These are phyloP conservation scores for Elsinoe fawcettii DNA, from an alignment of 2,329 filamentous ascomycete species.

Conservation along the genomic window DNA sequence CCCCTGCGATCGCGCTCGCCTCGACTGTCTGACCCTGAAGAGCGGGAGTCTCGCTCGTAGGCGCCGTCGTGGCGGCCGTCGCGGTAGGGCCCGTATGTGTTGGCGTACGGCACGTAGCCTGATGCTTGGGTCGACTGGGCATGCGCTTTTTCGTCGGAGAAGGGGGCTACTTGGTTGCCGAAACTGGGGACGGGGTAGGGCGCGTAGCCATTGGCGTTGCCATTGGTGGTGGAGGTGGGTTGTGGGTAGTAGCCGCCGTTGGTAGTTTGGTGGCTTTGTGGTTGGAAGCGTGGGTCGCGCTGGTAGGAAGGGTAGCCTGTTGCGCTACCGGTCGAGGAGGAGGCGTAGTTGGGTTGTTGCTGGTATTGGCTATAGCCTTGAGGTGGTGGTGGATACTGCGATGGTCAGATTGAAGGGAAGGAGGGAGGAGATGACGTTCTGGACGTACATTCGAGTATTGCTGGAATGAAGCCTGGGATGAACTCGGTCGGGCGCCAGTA, in stretches of 20 bases:
- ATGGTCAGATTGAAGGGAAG: not conserved
- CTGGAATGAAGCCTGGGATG: not conserved
- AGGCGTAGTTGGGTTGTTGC: slow-evolving; percentile 5
- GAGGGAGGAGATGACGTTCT: not conserved
- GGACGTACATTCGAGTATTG: slow-evolving; percentile 10
- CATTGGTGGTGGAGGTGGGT: not conserved
- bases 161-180: slow-evolving; percentile 13
- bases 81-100: not conserved
- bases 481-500: not conserved
- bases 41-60: not conserved
- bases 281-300: slow-evolving; percentile 4
- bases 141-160: slow-evolving; percentile 12
- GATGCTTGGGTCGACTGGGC: not conserved
- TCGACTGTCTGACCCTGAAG: not conserved
- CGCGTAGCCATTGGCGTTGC: slow-evolving; percentile 5
- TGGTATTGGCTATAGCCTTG: slow-evolving; percentile 1
- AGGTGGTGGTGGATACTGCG: slow-evolving; percentile 11
- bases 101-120: not conserved
- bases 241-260: slow-evolving; percentile 9
- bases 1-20: not conserved
- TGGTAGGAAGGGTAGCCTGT: not conserved
- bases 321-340: not conserved
- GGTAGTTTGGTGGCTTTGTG: not conserved
- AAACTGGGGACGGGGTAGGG: slow-evolving; percentile 10
- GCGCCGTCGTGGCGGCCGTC: not conserved